These are phyloP conservation scores for Solanum neorickii DNA, from an alignment of 257 asterid species.

Conservation along the genomic window DNA sequence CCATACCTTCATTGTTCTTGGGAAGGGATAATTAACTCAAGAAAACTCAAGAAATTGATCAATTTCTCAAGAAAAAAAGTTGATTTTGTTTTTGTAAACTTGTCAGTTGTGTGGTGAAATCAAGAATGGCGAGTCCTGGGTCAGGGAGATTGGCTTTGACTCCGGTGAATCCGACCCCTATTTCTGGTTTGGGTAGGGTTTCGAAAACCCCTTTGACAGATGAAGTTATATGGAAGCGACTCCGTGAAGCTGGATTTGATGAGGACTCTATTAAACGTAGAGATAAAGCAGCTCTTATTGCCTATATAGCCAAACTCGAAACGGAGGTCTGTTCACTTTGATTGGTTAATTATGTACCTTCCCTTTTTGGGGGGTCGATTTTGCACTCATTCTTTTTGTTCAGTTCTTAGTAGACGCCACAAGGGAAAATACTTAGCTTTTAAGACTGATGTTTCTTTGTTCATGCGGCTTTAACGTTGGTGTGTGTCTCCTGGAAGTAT, in stretches of 20 bases:
- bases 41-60: background rate
- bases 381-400: background rate
- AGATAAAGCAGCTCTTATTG: constrained; percentile 84
- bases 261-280: constrained; percentile 88
- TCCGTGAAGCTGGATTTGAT: constrained; percentile 83
- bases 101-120: background rate
- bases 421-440: background rate
- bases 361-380: background rate
- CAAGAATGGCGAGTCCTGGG: constrained; percentile 40
- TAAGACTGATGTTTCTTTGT: background rate
- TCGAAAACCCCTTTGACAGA: constrained; percentile 60
- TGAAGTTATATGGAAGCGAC: constrained; percentile 70
- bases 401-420: background rate
- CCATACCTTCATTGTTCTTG: background rate
- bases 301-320: constrained; percentile 82
- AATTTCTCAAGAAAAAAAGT: background rate
- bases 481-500: background rate
- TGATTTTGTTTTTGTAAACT: background rate
- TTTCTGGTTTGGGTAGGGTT: constrained; percentile 38
- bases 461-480: background rate
- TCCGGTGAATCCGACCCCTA: constrained; percentile 16
- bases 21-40: background rate
- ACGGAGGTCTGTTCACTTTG: constrained; percentile 41
- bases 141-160: constrained; percentile 43
- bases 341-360: background rate